Base-by-base conservation (phyloP, 495 filamentous ascomycete genomes). In the Penicillium chermesinum region DNA sequence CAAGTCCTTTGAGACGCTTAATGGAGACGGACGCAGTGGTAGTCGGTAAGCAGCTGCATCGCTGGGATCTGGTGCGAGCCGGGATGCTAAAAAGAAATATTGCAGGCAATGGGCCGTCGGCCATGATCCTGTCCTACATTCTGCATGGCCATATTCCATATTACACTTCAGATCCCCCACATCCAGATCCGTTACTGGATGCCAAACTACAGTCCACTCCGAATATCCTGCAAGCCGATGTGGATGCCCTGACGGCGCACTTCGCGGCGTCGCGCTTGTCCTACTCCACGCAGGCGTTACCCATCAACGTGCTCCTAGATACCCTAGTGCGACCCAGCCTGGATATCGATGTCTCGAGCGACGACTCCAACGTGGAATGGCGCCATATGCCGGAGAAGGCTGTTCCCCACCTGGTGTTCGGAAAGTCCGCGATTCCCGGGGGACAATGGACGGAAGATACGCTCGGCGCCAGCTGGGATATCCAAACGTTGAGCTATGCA, bases 381-480 rank as follows among this genome's bases (percentile, higher is more conserved):
- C 66, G 71, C 9, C 58, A 66, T 44, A 65, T 73, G 46, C 72
- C 76, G 16, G 61, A 73, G 20, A 77, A 66, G 48, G 71, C 73
- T n/a, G 68, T 85, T 2, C 55, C 76, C 18, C 83, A 86, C 50
- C 46, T 81, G 12, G 79, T 81, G 4, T 61, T 85, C 41, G 83
- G 83, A 10, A 66, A 78, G 45, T 62, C 82, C 0, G 42, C 66
- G 7, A 59, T 70, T 17, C 64, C 80, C 1, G 83, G 83, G 13
- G 83, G 83, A 1, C 82, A 85, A 54, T 86, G 83, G 83, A 77
- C 73, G 1, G 78, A 83, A 36, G 74, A 82, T 49, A 72, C 76
- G 1, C 62, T 72, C 34, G 66, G 70, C 15, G 73, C 74, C 2
- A 80, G 74, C 51, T 79, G 76, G 69, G 75, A 81, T 43, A 78